Evolutionary conservation across 1,284 basidiomycete genomes (phyloP).

Genomic region (Ganoderma multipileum): DNA sequence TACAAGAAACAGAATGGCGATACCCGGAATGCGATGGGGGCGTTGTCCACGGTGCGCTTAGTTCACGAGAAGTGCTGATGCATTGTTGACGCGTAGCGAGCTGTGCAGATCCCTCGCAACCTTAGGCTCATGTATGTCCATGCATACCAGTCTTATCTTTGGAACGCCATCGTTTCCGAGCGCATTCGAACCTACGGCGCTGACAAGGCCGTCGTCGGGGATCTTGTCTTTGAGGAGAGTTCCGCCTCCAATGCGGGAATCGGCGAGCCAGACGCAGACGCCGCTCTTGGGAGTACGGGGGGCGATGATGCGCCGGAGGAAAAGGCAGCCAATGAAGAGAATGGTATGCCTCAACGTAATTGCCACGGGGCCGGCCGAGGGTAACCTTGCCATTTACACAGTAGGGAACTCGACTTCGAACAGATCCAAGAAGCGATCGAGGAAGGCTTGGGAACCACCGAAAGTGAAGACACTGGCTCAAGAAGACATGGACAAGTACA

Average conservation of each 20-base stretch:
- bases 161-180: constrained; percentile 96
- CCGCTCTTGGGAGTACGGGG: constrained; percentile 44
- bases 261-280: constrained; percentile 48
- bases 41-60: constrained; percentile 77
- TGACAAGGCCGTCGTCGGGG: constrained; percentile 82
- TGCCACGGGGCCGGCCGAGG: constrained; percentile 13
- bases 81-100: not conserved
- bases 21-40: constrained; percentile 84
- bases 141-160: constrained; percentile 98
- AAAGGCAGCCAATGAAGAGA: constrained; percentile 43
- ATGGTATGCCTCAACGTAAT: constrained; percentile 44
- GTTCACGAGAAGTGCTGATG: not conserved
- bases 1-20: constrained; percentile 84
- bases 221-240: constrained; percentile 78
- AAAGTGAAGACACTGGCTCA: constrained; percentile 81
- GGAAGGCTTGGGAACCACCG: constrained; percentile 66
- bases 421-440: constrained; percentile 41
- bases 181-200: constrained; percentile 83
- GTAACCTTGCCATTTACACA: constrained; percentile 8
- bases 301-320: constrained; percentile 48
- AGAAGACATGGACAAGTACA: constrained; percentile 79
- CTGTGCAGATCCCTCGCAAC: constrained; percentile 87
- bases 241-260: constrained; percentile 41
- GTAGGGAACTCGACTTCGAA: constrained; percentile 20
- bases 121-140: constrained; percentile 98